Conservation (phyloP, 2,329 filamentous ascomycete genomes). For the Pestalotiopsis sp. region DNA sequence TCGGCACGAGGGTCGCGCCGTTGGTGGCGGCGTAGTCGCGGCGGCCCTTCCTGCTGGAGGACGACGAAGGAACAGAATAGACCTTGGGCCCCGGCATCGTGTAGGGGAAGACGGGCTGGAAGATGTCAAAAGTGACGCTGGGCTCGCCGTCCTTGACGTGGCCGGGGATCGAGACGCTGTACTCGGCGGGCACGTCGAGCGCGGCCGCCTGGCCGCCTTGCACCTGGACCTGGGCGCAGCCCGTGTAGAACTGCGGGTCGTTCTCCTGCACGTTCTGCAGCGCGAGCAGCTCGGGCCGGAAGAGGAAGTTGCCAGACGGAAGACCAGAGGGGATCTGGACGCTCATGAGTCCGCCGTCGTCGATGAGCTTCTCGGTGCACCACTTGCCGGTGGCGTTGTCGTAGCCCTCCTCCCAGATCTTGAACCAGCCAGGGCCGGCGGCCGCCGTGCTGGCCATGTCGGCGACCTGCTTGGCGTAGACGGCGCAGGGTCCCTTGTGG, state of each 20-base stretch:
- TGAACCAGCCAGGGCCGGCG: conserved; percentile 74
- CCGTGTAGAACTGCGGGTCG: conserved; percentile 73
- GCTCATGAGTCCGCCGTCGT: conserved; percentile 64
- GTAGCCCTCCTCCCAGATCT: conserved; percentile 74
- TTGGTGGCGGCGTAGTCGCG: conserved; percentile 29
- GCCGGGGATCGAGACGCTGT: conserved; percentile 67
- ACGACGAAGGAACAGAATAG: conserved; percentile 43
- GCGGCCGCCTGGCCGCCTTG: conserved; percentile 45
- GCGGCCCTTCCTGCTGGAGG: conserved; percentile 12
- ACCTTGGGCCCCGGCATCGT: conserved; percentile 59
- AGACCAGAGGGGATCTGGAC: conserved; percentile 64
- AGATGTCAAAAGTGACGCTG: conserved; percentile 68
- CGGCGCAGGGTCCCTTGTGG: conserved; percentile 64
- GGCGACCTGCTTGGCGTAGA: conserved; percentile 73
- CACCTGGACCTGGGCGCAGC: conserved; percentile 73
- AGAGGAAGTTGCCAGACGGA: conserved; percentile 69
- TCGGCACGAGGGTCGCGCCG: conserved; percentile 54
- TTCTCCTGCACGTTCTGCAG: conserved; percentile 63
- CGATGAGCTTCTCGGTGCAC: conserved; percentile 72
- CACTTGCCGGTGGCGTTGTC: conserved; percentile 57
- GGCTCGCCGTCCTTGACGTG: conserved; percentile 58
- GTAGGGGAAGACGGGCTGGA: conserved; percentile 57
- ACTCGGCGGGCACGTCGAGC: conserved; percentile 47
- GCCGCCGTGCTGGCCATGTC: conserved; percentile 55
- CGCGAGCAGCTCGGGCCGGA: conserved; percentile 70